phyloP scores from a whole-genome alignment of 2,329 filamentous ascomycete genomes.

The Cercospora sp. region DNA sequence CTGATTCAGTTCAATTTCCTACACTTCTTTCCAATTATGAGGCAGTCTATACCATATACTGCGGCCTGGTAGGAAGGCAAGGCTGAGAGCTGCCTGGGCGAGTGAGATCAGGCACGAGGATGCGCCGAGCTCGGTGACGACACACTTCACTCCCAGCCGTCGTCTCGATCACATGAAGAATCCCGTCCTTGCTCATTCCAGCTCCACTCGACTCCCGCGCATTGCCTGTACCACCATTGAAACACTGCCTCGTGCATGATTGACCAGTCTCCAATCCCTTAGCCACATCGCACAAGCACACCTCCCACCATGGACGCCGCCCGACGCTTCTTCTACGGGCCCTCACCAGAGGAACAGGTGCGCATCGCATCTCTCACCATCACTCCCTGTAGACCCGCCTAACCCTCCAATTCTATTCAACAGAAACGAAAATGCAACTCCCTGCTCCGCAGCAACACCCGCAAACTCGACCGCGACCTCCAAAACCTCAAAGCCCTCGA shows the following conservation, averaged over 20 bases:
- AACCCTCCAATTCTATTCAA: background rate
- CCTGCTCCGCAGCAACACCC: constrained; percentile 83
- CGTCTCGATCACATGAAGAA: constrained; percentile 1
- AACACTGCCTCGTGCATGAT: background rate
- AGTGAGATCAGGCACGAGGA: background rate
- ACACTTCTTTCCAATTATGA: background rate
- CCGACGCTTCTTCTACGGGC: constrained; percentile 82
- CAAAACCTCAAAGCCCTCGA: constrained; percentile 74
- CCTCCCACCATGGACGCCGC: constrained; percentile 74
- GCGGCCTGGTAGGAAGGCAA: background rate
- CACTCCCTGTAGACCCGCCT: too few species aligned
- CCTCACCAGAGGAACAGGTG: constrained; percentile 72
- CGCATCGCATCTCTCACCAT: too few species aligned
- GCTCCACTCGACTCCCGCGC: background rate
- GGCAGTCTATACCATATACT: background rate
- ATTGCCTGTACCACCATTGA: background rate
- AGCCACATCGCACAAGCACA: background rate
- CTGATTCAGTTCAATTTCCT: too few species aligned
- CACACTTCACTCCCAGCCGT: background rate
- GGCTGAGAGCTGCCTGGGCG: background rate
- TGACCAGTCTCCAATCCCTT: background rate
- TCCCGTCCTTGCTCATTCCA: background rate
- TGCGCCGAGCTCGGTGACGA: background rate
- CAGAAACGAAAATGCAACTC: constrained; percentile 97
- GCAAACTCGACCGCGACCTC: constrained; percentile 94